Conservation (phyloP, 2,329 filamentous ascomycete genomes). For the Penicillium sp. region DNA sequence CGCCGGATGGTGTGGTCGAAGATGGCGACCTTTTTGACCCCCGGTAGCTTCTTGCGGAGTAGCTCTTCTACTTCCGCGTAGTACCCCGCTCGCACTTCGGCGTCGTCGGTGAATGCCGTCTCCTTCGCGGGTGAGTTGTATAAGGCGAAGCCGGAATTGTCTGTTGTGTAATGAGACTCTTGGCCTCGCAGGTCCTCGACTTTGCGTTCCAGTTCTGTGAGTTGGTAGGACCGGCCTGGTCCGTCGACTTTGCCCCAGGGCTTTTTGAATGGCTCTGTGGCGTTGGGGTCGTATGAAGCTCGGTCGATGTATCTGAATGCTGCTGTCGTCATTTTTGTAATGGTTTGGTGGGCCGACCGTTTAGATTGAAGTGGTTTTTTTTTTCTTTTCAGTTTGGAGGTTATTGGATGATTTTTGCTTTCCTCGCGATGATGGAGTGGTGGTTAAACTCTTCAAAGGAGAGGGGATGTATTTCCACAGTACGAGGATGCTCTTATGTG, state of each 20-base stretch:
- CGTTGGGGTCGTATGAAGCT: constrained; percentile 43
- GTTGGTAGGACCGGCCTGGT: constrained; percentile 54
- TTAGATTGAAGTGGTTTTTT: background rate
- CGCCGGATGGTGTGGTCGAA: constrained; percentile 71
- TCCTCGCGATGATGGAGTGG: background rate
- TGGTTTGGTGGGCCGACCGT: background rate
- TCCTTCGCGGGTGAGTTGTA: constrained; percentile 53
- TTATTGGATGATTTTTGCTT: background rate
- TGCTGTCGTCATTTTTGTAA: constrained; percentile 54
- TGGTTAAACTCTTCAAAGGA: background rate
- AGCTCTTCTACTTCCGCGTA: constrained; percentile 62
- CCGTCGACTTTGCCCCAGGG: constrained; percentile 66
- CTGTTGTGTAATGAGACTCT: constrained; percentile 52
- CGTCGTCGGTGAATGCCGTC: constrained; percentile 56
- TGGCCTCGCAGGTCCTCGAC: constrained; percentile 57
- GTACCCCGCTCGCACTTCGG: constrained; percentile 55
- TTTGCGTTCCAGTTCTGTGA: constrained; percentile 46
- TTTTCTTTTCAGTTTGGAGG: background rate
- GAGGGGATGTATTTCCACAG: background rate
- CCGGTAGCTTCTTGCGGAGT: constrained; percentile 54
- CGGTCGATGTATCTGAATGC: constrained; percentile 62
- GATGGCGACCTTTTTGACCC: constrained; percentile 61
- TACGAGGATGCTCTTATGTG: background rate
- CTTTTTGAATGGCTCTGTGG: constrained; percentile 41
- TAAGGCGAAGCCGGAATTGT: constrained; percentile 60